Evolutionary conservation across 768 basidiomycete genomes (phyloP).

Genomic region (Pulveroboletus sp.): DNA sequence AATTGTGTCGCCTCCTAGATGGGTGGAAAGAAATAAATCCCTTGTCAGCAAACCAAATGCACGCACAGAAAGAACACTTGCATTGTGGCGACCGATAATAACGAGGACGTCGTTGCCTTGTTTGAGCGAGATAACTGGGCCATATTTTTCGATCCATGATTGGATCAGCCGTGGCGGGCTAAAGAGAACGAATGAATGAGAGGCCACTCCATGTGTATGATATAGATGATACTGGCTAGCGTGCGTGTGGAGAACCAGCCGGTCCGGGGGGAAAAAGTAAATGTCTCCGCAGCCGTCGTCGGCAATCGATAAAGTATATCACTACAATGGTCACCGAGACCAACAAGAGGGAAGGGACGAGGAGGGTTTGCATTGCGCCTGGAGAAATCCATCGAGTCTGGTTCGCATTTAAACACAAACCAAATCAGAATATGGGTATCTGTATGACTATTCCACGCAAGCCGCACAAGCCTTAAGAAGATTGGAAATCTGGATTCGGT

Average conservation of each 20-base stretch:
- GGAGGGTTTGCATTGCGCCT: background rate
- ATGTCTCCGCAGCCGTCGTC: slow-evolving; percentile 5
- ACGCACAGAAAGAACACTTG: background rate
- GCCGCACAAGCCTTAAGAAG: too few species aligned
- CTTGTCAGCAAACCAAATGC: background rate
- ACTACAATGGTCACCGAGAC: background rate
- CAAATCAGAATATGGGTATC: background rate
- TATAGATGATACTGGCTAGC: slow-evolving; percentile 9
- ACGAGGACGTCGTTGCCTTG: slow-evolving; percentile 26
- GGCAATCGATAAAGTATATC: slow-evolving; percentile 7
- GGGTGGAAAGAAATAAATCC: background rate
- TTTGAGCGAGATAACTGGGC: slow-evolving; percentile 23
- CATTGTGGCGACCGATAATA: slow-evolving; percentile 24
- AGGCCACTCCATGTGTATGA: background rate
- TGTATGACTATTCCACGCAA: too few species aligned
- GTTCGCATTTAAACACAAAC: background rate
- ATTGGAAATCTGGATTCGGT: too few species aligned
- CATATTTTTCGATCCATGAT: slow-evolving; percentile 27
- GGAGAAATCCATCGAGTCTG: background rate
- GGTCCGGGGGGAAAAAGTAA: slow-evolving; percentile 20
- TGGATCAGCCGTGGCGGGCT: slow-evolving; percentile 19
- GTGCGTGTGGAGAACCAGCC: slow-evolving; percentile 17
- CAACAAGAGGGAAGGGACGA: background rate
- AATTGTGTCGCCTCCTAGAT: slow-evolving; percentile 47
- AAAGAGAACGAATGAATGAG: background rate